Conservation (phyloP, 331 rosid genomes). For the Malus hybrid region DNA sequence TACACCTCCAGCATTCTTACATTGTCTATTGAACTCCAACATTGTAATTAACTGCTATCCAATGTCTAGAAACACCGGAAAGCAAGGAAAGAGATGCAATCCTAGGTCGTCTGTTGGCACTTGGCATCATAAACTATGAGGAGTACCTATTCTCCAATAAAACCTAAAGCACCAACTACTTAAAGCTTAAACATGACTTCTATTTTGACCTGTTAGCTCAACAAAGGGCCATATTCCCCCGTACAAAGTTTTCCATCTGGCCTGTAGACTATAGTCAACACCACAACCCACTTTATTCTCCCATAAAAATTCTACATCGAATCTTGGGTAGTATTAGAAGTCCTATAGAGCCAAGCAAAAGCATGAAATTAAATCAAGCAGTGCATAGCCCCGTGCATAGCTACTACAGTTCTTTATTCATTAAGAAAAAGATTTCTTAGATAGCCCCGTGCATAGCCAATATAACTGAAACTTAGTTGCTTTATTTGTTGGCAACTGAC, state of each 20-base stretch:
- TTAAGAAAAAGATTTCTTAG: not conserved
- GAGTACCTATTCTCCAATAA: not conserved
- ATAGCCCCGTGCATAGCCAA: not conserved
- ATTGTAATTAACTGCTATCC: not conserved
- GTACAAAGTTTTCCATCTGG: not conserved
- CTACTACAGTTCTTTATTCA: not conserved
- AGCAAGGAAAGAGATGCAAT: not conserved
- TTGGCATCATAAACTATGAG: not conserved
- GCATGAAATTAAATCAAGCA: not conserved
- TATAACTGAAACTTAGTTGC: not conserved
- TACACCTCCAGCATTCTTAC: not conserved
- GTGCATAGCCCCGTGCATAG: not conserved
- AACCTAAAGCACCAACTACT: not conserved
- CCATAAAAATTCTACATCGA: not conserved
- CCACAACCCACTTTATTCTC: not conserved
- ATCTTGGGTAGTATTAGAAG: not conserved
- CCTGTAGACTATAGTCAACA: not conserved
- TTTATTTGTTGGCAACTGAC: not conserved
- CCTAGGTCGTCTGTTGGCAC: not conserved
- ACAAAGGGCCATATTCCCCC: not conserved
- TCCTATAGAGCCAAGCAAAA: not conserved
- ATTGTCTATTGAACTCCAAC: not conserved
- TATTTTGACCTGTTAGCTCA: not conserved
- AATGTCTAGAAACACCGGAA: not conserved
- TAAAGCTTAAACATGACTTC: not conserved